Evolutionary conservation across 352 stramenopile species (phyloP), one percentile per base, ranked within the genome.

Genomic region (Thraustotheca clavata): DNA sequence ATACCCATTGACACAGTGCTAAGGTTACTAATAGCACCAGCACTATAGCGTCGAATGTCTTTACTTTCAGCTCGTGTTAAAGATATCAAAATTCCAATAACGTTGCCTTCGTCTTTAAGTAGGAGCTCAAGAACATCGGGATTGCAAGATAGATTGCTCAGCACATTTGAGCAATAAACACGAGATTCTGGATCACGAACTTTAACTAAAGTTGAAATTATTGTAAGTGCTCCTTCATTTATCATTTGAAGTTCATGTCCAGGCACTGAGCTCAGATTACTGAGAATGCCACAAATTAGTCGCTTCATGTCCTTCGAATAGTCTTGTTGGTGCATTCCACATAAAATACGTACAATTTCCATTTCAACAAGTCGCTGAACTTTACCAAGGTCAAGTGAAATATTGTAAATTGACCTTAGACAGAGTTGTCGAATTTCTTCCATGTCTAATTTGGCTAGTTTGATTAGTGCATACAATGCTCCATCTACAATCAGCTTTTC

Each of bases 401-500:
- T 76, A 68, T 91, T 93, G 69, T 90, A 93, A 59, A 93, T 68
- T 0, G 80, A 76, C 9, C 79, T 80, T 9, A 93, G 70, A 4
- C 79, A 77, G 20, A 93, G 59, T 54, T 90, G 76, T 18, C 80
- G 82, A 31, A 90, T 87, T 26, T 80, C 76, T 35, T 91, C 77
- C 69, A 72, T 88, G 20, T 90, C 83, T 43, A 91, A 68, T 24
- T 80, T 81, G 49, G 83, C 78, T 12, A 95, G 75, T 67, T 95
- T 91, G 59, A 94, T 69, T n/a, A 95, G 73, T 8, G 84, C 84
- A 48, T 91, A 95, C 0, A 95, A 69, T 35, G 88, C 79, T 20
- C 86, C 86, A 46, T 86, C 80, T n/a, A 72, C 67, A 47, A 94
- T 71, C 67, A 91, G 83, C 40, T 85, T 71, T 29, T 88, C 76